phyloP scores from a whole-genome alignment of 345 rosid genomes.

The Mercurialis annua region DNA sequence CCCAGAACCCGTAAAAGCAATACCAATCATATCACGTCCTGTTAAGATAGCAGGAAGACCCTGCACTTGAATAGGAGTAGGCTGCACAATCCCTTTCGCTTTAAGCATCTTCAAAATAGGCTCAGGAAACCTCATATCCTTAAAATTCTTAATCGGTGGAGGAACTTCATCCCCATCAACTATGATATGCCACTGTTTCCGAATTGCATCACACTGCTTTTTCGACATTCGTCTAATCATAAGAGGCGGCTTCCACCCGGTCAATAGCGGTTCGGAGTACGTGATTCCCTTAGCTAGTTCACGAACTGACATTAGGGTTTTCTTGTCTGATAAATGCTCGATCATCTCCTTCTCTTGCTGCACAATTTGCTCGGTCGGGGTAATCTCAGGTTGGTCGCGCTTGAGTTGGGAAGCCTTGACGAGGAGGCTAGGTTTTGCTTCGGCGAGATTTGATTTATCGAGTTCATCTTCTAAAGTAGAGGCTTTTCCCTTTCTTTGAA shows the following conservation, averaged over 20 bases:
- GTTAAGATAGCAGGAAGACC: conserved; percentile 85
- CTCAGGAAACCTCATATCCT: conserved; percentile 91
- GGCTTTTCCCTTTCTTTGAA: conserved; percentile 69
- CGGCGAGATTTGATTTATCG: conserved; percentile 61
- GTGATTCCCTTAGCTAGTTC: conserved; percentile 92
- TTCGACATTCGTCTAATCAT: conserved; percentile 55
- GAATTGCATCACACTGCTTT: conserved; percentile 56
- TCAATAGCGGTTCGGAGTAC: conserved; percentile 64
- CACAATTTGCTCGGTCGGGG: conserved; percentile 70
- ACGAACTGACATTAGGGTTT: conserved; percentile 82
- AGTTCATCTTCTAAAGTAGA: conserved; percentile 56
- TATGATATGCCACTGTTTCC: conserved; percentile 91
- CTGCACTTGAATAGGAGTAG: conserved; percentile 92
- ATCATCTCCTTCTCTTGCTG: conserved; percentile 96
- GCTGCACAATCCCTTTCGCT: conserved; percentile 86
- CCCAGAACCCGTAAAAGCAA: conserved; percentile 89
- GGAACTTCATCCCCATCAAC: conserved; percentile 88
- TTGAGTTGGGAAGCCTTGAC: conserved; percentile 89
- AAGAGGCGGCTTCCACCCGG: conserved; percentile 90
- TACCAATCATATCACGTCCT: conserved; percentile 79
- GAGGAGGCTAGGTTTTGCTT: conserved; percentile 81
- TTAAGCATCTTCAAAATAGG: too few species aligned
- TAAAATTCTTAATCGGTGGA: conserved; percentile 73
- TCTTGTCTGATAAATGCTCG: conserved; percentile 73
- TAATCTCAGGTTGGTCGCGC: conserved; percentile 72